These are phyloP conservation scores for Oidiodendron maius DNA, from an alignment of 495 filamentous ascomycete genomes.

Conservation along the genomic window DNA sequence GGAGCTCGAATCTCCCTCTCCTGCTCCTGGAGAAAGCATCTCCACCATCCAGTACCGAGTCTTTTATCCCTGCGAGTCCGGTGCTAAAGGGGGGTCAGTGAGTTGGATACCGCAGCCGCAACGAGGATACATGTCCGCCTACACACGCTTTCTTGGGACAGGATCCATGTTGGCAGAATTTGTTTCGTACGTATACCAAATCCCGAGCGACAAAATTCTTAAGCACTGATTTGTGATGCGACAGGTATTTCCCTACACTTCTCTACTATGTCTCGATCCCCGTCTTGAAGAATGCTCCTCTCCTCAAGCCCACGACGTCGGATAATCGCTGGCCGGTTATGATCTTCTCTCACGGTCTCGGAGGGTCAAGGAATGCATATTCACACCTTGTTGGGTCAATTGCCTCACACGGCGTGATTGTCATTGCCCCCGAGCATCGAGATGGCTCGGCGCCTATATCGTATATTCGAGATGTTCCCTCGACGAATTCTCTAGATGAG, in stretches of 20 bases:
- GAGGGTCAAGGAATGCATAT: conserved; percentile 68
- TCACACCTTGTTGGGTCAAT: conserved; percentile 64
- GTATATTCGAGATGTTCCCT: conserved; percentile 42
- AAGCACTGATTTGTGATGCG: background rate
- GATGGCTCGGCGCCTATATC: conserved; percentile 67
- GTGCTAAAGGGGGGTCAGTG: conserved; percentile 29
- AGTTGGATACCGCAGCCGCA: conserved; percentile 73
- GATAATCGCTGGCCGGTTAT: conserved; percentile 62
- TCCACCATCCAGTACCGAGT: conserved; percentile 67
- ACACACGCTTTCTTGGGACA: conserved; percentile 60
- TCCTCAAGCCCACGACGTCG: conserved; percentile 22
- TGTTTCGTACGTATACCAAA: conserved; percentile 46
- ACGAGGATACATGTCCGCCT: conserved; percentile 58
- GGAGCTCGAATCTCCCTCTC: conserved; percentile 46
- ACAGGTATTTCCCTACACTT: conserved; percentile 54
- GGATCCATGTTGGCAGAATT: conserved; percentile 47
- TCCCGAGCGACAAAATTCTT: background rate
- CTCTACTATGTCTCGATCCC: conserved; percentile 63
- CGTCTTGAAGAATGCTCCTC: conserved; percentile 38
- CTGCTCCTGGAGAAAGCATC: conserved; percentile 43
- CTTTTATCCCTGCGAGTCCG: conserved; percentile 61
- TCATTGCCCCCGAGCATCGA: conserved; percentile 70
- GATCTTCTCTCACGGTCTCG: conserved; percentile 77
- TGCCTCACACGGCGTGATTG: conserved; percentile 69
- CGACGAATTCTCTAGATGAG: conserved; percentile 27